Base-by-base conservation (phyloP, 2,329 filamentous ascomycete genomes). In the Diaporthe australafricana region DNA sequence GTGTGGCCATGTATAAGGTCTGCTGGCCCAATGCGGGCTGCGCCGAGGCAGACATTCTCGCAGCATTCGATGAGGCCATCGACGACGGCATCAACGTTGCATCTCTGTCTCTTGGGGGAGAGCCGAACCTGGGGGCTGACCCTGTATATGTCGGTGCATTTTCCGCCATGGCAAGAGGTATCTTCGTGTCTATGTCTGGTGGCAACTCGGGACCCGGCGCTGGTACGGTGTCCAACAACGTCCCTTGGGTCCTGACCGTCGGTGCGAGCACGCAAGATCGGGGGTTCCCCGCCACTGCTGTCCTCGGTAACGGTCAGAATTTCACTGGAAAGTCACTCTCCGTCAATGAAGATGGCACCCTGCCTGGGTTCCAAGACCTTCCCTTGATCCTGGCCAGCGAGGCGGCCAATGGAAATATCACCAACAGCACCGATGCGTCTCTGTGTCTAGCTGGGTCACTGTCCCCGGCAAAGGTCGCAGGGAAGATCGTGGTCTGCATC, bases 1-100 rank as follows among this genome's bases (percentile, higher is more conserved):
- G 66, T 20, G 9, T 69, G 20, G 66, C 66, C 0, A 60, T 69
- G 40, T 69, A 69, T 20, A 69, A 69, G 42, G 66, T 69, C 25
- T 69, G 66, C 38, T 69, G 40, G 35, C 42, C 42, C 14, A 9
- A 60, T 2, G 40, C 6, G 1, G 66, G 66, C 1, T 69, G 66
- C 2, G 38, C 38, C 3, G 27, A n/a, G 30, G 40, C 40, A 17
- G 66, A 69, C 8, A 50, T 69, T 5, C 50, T 69, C 12, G 66
- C 66, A 7, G 66, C 50, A 2, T 30, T 60, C 5, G 66, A 69
- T 9, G 52, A 55, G 3, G 66, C 66, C 17, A 48, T 69, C 27
- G 5, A 47, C 12, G 66, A 69, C 25, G 66, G 66, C 17, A 38
- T 69, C 27, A 69, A 69, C 22, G 42, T 69, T 12, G 45, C 40